Percentiles rank a stretch among this genome's conserved stretches.
Evolutionary conservation across 2,329 filamentous ascomycete species (phyloP).

Genomic region (Chalaropsis ovoidea): DNA sequence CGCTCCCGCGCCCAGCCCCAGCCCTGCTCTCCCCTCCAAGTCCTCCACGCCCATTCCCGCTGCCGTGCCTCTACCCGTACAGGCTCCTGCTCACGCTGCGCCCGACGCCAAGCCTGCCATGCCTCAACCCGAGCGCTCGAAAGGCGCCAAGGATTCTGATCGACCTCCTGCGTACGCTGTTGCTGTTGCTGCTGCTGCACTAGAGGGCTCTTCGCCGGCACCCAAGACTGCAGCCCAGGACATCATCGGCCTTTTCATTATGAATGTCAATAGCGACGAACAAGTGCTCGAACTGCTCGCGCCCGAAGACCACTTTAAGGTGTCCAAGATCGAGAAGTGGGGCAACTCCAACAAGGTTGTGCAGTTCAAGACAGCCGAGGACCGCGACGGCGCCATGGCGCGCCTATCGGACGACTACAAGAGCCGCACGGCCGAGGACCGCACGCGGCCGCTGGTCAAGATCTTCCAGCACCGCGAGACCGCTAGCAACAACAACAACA

Average conservation of each 20-base stretch:
- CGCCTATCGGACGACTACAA: constrained; percentile 67
- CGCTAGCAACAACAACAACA: constrained; percentile 32
- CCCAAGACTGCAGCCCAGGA: constrained; percentile 50
- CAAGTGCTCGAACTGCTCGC: constrained; percentile 72
- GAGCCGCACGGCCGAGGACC: constrained; percentile 59
- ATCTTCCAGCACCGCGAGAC: constrained; percentile 63
- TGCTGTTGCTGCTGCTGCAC: constrained; percentile 39
- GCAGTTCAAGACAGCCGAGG: constrained; percentile 68
- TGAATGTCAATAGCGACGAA: constrained; percentile 73
- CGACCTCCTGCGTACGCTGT: constrained; percentile 40
- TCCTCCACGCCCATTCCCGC: constrained; percentile 26
- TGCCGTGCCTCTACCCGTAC: constrained; percentile 32
- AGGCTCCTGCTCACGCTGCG: constrained; percentile 35
- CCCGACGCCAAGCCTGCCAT: constrained; percentile 37
- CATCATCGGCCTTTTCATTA: constrained; percentile 80
- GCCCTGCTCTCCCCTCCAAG: constrained; percentile 32
- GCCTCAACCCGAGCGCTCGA: constrained; percentile 41
- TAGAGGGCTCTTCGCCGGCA: constrained; percentile 48
- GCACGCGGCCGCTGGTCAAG: constrained; percentile 71
- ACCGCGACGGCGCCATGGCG: constrained; percentile 69
- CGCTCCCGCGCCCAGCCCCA: constrained; percentile 28
- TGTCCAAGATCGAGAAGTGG: constrained; percentile 67
- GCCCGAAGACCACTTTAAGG: constrained; percentile 73
- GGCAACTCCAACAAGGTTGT: constrained; percentile 73
- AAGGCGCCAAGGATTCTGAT: constrained; percentile 46